Percentiles rank a stretch among this genome's conserved stretches.
Conservation (phyloP, 257 asterid species). For the Solanum tacnaense region DNA sequence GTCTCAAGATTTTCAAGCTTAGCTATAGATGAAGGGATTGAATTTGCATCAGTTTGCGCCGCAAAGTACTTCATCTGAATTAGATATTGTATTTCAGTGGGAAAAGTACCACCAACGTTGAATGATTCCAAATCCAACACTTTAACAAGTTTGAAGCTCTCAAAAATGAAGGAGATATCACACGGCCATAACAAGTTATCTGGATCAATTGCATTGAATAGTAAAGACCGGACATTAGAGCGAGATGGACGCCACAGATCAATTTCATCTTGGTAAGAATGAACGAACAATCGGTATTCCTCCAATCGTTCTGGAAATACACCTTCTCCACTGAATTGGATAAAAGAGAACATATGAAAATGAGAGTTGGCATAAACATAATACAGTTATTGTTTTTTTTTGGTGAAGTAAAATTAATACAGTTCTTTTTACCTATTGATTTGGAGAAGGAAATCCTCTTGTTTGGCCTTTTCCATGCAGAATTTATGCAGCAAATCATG, state of each 20-base stretch:
- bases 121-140: not conserved
- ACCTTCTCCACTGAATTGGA: not conserved
- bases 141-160: conserved; percentile 4
- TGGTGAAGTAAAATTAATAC: not conserved
- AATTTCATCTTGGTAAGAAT: not conserved
- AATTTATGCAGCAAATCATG: conserved; percentile 9
- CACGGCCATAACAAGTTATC: not conserved
- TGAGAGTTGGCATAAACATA: not conserved
- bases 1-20: conserved; percentile 1
- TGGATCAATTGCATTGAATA: not conserved
- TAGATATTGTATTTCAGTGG: not conserved
- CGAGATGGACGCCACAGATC: not conserved
- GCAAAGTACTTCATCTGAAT: conserved; percentile 4
- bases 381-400: not conserved
- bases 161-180: not conserved
- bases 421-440: not conserved
- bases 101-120: not conserved
- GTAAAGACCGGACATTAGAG: not conserved
- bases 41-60: not conserved
- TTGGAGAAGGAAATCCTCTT: not conserved
- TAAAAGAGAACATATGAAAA: not conserved
- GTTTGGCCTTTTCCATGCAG: not conserved
- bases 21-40: not conserved
- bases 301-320: not conserved
- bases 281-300: not conserved